Evolutionary conservation across 177 flowering plant species (phyloP), one percentile per base, ranked within the genome.

Genomic region (Vitis hybrid): DNA sequence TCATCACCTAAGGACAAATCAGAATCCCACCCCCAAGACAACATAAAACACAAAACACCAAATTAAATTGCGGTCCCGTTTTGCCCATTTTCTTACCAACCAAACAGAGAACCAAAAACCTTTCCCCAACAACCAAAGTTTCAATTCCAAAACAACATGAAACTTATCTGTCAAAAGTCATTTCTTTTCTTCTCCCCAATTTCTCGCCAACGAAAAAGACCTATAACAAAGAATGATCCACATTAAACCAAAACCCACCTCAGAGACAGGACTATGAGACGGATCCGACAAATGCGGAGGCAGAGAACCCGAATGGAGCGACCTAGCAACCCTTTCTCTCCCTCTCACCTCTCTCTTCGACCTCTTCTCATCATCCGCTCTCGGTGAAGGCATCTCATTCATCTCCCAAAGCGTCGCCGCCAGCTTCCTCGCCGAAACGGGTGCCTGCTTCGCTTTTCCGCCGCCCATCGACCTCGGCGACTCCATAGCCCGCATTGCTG

Each of bases 401-500:
- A 93, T 84, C 71, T 88, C 98, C 99, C 99, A 95, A 78, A 93
- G 81, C 59, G 97, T 91, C 18, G 99, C 97, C n/a, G 97, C 99
- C 55, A 95, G 88, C 72, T 91, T 93, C 77, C 99, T 71, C 24
- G 98, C 97, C 12, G 99, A 95, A 27, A 95, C 89, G 2, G 87
- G 90, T 15, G 61, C 61, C 4, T 49, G 66, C 63, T 75, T 79
- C 27, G 64, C 67, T 64, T 69, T 73, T 66, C 78, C 76, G 13
- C 73, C 75, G 32, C 73, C 71, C 14, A 81, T 73, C 62, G 76
- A 67, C 68, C 63, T 77, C 0, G 90, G 89, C 1, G 89, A 79
- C 53, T 78, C 84, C 9, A 65, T 53, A 21, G 67, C 66, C 60
- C 79, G 73, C 77, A 83, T 58, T 50, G 78, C 64, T 0, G 82